phyloP scores from a whole-genome alignment of 768 basidiomycete genomes.

The Leccinellum albellum region DNA sequence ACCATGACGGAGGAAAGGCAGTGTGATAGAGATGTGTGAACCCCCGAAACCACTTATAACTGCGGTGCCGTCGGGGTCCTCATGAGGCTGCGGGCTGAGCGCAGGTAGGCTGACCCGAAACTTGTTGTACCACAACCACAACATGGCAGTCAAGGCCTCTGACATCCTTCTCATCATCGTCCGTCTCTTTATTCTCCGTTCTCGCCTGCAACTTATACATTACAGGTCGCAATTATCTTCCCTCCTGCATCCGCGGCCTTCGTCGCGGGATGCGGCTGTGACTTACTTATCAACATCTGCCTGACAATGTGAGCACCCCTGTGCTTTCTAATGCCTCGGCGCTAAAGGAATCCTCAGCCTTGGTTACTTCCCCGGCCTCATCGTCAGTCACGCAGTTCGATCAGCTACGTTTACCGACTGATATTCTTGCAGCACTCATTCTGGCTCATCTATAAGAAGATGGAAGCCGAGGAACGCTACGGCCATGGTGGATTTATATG shows the following conservation, averaged over 20 bases:
- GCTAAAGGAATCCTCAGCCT: conserved; percentile 40
- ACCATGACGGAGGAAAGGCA: conserved; percentile 22
- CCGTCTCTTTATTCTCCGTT: conserved; percentile 20
- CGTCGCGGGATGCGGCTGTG: conserved; percentile 79
- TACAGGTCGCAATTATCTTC: conserved; percentile 72
- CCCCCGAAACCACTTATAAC: conserved; percentile 12
- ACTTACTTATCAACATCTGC: conserved; percentile 79
- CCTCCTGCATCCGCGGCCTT: conserved; percentile 78
- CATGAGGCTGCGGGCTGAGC: conserved; percentile 16
- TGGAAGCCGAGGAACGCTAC: conserved; percentile 81
- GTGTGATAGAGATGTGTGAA: background rate
- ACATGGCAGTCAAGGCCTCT: conserved; percentile 50
- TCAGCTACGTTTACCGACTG: background rate
- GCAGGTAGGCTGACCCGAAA: background rate
- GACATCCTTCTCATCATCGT: conserved; percentile 80
- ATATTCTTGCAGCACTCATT: conserved; percentile 59
- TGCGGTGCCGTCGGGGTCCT: conserved; percentile 20
- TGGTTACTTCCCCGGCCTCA: conserved; percentile 69
- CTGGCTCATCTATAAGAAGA: conserved; percentile 89
- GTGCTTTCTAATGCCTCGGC: background rate
- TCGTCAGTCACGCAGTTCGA: conserved; percentile 33
- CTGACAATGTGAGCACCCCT: conserved; percentile 60
- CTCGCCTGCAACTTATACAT: background rate
- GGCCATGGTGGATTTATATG: conserved; percentile 74
- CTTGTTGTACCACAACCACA: background rate